Conservation (phyloP, 768 basidiomycete genomes). For the Podaxis mareebaensis region DNA sequence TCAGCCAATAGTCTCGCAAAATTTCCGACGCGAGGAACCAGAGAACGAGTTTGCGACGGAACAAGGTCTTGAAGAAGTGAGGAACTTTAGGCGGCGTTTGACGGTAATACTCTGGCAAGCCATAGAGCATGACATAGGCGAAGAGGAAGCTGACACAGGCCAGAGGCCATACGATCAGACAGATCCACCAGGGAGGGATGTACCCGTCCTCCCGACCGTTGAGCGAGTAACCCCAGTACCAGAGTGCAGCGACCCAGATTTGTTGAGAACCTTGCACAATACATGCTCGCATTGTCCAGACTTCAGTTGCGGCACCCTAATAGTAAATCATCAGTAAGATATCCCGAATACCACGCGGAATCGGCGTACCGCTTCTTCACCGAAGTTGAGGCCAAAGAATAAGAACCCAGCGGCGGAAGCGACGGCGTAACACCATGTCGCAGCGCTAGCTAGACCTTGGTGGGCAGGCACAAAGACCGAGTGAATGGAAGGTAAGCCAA, state of each 20-base stretch:
- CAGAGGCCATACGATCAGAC: constrained; percentile 80
- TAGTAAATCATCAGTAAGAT: constrained; percentile 15
- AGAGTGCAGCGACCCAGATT: constrained; percentile 92
- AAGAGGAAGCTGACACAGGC: constrained; percentile 74
- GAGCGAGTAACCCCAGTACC: constrained; percentile 93
- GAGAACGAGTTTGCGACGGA: constrained; percentile 87
- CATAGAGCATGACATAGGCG: constrained; percentile 81
- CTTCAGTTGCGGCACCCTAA: constrained; percentile 90
- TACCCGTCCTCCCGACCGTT: constrained; percentile 53
- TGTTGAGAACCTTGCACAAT: constrained; percentile 95
- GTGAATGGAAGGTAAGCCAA: constrained; percentile 81
- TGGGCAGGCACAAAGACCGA: constrained; percentile 60
- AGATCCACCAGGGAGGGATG: constrained; percentile 83
- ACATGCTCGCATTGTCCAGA: constrained; percentile 91
- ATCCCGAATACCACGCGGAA: neutral
- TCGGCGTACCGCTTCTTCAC: constrained; percentile 85
- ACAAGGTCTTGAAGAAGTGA: constrained; percentile 85
- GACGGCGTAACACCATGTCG: constrained; percentile 90
- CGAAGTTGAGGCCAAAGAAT: constrained; percentile 96
- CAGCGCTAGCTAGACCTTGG: constrained; percentile 67
- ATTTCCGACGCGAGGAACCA: constrained; percentile 96
- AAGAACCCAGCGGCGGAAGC: constrained; percentile 92
- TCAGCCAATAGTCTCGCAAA: constrained; percentile 90
- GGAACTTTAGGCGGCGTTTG: constrained; percentile 95
- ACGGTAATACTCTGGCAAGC: constrained; percentile 90